Conservation (phyloP, 345 rosid species). For the Kandelia obovata region DNA sequence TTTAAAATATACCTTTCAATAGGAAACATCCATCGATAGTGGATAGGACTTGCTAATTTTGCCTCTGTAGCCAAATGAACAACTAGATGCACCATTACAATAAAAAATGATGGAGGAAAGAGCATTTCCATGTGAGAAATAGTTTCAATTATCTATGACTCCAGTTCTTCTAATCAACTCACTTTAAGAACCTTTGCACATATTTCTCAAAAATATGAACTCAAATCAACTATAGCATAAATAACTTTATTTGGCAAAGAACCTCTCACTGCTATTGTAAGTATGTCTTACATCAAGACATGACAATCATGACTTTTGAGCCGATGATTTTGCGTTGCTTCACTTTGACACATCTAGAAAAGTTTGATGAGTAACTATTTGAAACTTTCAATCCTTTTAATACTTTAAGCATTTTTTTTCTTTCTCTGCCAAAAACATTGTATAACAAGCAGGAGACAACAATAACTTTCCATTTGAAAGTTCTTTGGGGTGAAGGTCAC, state of each 20-base stretch:
- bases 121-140: constrained; percentile 16
- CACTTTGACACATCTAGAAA: neutral
- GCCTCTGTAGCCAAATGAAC: constrained; percentile 15
- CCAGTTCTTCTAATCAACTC: neutral
- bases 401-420: too few species aligned
- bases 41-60: neutral
- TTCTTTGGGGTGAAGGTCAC: too few species aligned
- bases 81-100: constrained; percentile 12
- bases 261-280: too few species aligned
- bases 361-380: constrained; percentile 6
- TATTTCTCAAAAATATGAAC: neutral
- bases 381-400: neutral
- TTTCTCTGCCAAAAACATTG: neutral
- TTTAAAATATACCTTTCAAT: neutral
- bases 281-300: neutral
- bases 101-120: constrained; percentile 13
- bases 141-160: neutral
- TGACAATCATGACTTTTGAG: constrained; percentile 18
- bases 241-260: too few species aligned
- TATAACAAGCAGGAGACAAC: too few species aligned
- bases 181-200: neutral
- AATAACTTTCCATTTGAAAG: too few species aligned
- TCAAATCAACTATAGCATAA: neutral
- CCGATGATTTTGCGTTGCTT: neutral
- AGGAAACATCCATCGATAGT: constrained; percentile 7